Conservation (phyloP, 2,329 filamentous ascomycete genomes). For the Xylariomycetidae sp. region DNA sequence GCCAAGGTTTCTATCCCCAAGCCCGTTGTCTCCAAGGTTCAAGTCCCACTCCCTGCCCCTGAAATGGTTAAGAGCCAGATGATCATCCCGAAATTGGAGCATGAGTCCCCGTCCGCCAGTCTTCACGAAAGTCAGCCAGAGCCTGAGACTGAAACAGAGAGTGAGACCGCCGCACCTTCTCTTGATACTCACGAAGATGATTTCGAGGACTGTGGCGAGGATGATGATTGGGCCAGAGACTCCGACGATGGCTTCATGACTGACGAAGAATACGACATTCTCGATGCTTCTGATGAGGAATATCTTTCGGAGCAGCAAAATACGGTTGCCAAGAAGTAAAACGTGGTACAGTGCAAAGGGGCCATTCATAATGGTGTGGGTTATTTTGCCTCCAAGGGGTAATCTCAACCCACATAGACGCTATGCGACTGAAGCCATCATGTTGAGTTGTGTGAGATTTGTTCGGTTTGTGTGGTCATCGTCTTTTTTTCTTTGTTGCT, state of each 20-base stretch:
- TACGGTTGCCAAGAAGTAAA: slow-evolving; percentile 24
- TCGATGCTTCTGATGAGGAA: slow-evolving; percentile 92
- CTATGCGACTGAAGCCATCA: too few species aligned
- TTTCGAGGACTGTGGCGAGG: slow-evolving; percentile 48
- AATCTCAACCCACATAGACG: too few species aligned
- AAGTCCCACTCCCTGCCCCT: slow-evolving; percentile 6
- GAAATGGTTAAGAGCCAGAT: slow-evolving; percentile 57
- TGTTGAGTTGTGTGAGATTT: too few species aligned
- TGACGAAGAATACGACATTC: slow-evolving; percentile 96
- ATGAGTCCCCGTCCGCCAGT: slow-evolving; percentile 81
- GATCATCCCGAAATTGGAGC: slow-evolving; percentile 96
- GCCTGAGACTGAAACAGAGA: slow-evolving; percentile 43
- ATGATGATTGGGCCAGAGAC: slow-evolving; percentile 59
- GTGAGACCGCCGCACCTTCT: slow-evolving; percentile 28
- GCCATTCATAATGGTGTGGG: too few species aligned
- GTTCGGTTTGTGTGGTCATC: too few species aligned
- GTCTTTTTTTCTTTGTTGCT: too few species aligned
- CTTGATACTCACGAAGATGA: slow-evolving; percentile 37
- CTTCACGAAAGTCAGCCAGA: slow-evolving; percentile 62
- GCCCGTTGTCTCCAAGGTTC: slow-evolving; percentile 15
- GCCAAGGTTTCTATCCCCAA: slow-evolving; percentile 46
- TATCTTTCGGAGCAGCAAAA: slow-evolving; percentile 54
- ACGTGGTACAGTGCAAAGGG: slow-evolving; percentile 1
- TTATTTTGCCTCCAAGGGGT: too few species aligned
- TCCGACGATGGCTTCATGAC: slow-evolving; percentile 79